phyloP scores from a whole-genome alignment of 2,329 filamentous ascomycete species.

The Neonectria neomacrospora region DNA sequence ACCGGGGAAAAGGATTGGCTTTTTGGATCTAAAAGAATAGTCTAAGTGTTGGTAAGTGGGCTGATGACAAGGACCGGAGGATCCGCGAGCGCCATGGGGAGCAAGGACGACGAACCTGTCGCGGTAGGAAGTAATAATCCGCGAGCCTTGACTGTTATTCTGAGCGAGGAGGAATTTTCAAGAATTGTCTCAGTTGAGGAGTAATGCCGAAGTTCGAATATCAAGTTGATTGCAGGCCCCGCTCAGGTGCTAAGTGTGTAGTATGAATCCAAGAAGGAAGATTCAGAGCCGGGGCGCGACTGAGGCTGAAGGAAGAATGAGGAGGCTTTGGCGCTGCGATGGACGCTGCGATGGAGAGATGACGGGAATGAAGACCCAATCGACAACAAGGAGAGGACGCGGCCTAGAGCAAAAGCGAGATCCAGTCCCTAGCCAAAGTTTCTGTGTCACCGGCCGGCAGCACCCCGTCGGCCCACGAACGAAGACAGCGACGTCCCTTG shows the following conservation, averaged over 20 bases:
- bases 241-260: background rate
- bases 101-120: slow-evolving; percentile 16
- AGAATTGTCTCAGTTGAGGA: background rate
- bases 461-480: slow-evolving; percentile 22
- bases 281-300: background rate
- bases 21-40: slow-evolving; percentile 5
- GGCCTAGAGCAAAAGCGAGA: slow-evolving; percentile 12
- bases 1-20: background rate
- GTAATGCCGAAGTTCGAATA: slow-evolving; percentile 2
- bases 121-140: background rate
- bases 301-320: background rate
- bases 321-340: slow-evolving; percentile 7
- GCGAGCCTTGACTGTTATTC: background rate
- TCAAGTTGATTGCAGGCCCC: slow-evolving; percentile 6
- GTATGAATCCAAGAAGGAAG: background rate
- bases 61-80: slow-evolving; percentile 4
- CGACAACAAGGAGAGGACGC: slow-evolving; percentile 3
- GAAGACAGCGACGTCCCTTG: slow-evolving; percentile 20
- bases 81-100: slow-evolving; percentile 2
- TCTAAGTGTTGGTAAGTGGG: slow-evolving; percentile 10
- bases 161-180: background rate
- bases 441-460: slow-evolving; percentile 17
- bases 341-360: slow-evolving; percentile 13
- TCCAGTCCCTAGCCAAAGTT: slow-evolving; percentile 10
- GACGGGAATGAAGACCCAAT: slow-evolving; percentile 16